phyloP scores from a whole-genome alignment of 1,284 basidiomycete species.

The Cutaneotrichosporon cutaneum region DNA sequence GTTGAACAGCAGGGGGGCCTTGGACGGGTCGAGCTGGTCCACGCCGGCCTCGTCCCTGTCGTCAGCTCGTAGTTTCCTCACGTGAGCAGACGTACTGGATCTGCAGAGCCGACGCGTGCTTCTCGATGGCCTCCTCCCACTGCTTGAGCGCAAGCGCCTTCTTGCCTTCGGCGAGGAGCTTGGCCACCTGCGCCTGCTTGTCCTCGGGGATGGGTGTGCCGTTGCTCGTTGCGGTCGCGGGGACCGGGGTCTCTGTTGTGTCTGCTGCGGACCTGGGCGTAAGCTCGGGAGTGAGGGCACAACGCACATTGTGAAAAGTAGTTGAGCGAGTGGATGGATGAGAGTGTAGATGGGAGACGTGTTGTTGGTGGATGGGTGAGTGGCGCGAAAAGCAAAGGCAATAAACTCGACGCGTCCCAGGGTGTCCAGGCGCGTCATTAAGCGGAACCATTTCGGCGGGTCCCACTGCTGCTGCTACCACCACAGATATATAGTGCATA shows the following conservation, averaged over 20 bases:
- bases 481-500: background rate
- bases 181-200: conserved; percentile 30
- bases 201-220: conserved; percentile 8
- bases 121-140: conserved; percentile 78
- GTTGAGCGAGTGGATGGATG: background rate
- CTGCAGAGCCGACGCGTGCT: conserved; percentile 81
- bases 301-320: background rate
- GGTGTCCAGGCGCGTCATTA: conserved; percentile 13
- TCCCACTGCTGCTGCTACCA: background rate
- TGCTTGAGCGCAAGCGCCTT: conserved; percentile 77
- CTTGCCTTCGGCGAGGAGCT: conserved; percentile 49
- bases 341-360: background rate
- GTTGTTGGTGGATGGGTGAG: background rate
- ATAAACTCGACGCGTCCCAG: conserved; percentile 11
- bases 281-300: background rate
- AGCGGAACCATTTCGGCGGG: conserved; percentile 16
- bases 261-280: conserved; percentile 7
- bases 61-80: background rate
- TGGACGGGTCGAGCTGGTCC: conserved; percentile 71
- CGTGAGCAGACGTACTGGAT: conserved; percentile 60
- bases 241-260: background rate
- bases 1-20: conserved; percentile 75
- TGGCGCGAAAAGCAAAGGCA: conserved; percentile 10
- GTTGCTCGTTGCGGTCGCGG: background rate
- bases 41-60: conserved; percentile 63